These are phyloP conservation scores for Epichloe elymi DNA, from an alignment of 2,329 filamentous ascomycete species.

Conservation along the genomic window DNA sequence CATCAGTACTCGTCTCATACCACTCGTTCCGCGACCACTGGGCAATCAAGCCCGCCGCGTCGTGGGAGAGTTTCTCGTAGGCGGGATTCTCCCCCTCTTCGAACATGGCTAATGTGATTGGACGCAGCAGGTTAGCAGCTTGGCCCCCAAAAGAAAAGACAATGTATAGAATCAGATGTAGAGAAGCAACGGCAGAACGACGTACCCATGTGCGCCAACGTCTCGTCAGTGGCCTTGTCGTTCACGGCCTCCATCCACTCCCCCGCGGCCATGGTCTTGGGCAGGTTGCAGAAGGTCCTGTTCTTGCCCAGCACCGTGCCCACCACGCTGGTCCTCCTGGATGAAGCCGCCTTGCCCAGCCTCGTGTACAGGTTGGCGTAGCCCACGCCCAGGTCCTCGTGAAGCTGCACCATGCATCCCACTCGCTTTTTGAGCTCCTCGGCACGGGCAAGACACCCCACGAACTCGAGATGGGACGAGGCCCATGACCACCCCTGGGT, in stretches of 20 bases:
- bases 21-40: slow-evolving; percentile 53
- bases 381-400: slow-evolving; percentile 53
- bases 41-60: slow-evolving; percentile 51
- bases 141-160: too few relatives aligned
- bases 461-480: slow-evolving; percentile 82
- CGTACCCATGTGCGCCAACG: slow-evolving; percentile 62
- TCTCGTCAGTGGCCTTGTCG: slow-evolving; percentile 66
- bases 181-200: not conserved
- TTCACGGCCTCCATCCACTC: slow-evolving; percentile 64
- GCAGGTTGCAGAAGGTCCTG: slow-evolving; percentile 81
- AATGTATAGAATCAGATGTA: not conserved
- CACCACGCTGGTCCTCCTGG: slow-evolving; percentile 39
- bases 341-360: slow-evolving; percentile 54
- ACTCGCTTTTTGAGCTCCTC: slow-evolving; percentile 71
- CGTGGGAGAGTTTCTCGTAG: slow-evolving; percentile 52
- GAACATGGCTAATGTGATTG: slow-evolving; percentile 50
- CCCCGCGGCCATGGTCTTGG: slow-evolving; percentile 39
- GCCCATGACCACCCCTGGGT: slow-evolving; percentile 68
- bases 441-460: slow-evolving; percentile 73
- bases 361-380: slow-evolving; percentile 82
- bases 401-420: slow-evolving; percentile 49
- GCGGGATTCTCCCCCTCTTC: slow-evolving; percentile 58
- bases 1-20: slow-evolving; percentile 33
- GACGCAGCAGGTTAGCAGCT: slow-evolving; percentile 5
- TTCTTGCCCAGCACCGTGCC: slow-evolving; percentile 51